These are phyloP conservation scores for Dictyostelium brefeldianum DNA, from an alignment of 78 protist genomes.

Conservation along the genomic window DNA sequence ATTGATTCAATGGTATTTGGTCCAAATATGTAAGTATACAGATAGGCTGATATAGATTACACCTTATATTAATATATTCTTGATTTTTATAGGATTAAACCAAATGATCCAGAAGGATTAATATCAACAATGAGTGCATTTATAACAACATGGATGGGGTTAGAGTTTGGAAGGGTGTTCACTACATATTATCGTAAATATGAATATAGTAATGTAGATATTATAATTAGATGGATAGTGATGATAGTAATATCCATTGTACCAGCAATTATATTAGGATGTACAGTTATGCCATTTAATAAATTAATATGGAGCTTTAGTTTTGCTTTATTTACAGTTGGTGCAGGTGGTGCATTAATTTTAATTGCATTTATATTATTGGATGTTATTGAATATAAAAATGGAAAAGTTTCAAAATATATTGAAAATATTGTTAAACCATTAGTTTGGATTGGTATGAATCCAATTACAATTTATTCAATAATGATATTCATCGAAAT, in stretches of 20 bases:
- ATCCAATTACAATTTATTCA: slow-evolving; percentile 71
- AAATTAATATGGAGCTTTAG: slow-evolving; percentile 68
- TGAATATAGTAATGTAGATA: neutral
- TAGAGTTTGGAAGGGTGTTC: slow-evolving; percentile 60
- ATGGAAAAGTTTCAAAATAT: neutral
- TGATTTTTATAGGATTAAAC: slow-evolving; percentile 19
- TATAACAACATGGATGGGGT: slow-evolving; percentile 71
- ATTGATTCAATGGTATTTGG: slow-evolving; percentile 49
- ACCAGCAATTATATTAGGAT: slow-evolving; percentile 2
- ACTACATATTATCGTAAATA: slow-evolving; percentile 6
- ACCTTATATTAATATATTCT: no score
- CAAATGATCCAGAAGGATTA: slow-evolving; percentile 79
- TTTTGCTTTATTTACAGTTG: slow-evolving; percentile 67
- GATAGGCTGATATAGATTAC: no score
- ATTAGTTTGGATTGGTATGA: slow-evolving; percentile 58
- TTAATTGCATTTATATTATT: slow-evolving; percentile 5
- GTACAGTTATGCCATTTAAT: slow-evolving; percentile 36
- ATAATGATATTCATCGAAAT: slow-evolving; percentile 74
- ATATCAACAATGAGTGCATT: slow-evolving; percentile 47
- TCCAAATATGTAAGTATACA: slow-evolving; percentile 61
- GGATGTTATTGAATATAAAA: slow-evolving; percentile 22
- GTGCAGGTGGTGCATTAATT: slow-evolving; percentile 26
- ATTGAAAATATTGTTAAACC: slow-evolving; percentile 14
- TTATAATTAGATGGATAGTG: slow-evolving; percentile 21
- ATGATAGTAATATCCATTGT: neutral